Conservation (phyloP, 306 rosid species). For the Vachellia pachyceras region DNA sequence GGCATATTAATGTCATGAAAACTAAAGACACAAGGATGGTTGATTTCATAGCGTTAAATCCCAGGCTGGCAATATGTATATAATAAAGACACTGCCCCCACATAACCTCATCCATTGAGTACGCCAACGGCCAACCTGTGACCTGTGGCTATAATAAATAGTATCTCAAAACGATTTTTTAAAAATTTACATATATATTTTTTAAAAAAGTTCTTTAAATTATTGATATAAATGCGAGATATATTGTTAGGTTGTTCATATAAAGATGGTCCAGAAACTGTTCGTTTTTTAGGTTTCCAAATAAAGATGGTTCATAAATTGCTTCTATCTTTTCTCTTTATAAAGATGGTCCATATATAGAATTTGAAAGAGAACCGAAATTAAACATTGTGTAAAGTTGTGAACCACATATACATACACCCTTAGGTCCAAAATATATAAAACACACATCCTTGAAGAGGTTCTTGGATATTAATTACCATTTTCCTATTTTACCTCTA, state of each 20-base stretch:
- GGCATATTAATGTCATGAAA: not conserved
- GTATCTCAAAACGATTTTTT: not conserved
- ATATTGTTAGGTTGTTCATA: not conserved
- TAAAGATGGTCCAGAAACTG: not conserved
- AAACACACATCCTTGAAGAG: too few species aligned
- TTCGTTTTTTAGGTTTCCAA: not conserved
- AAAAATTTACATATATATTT: not conserved
- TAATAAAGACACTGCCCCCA: not conserved
- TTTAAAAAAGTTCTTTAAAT: not conserved
- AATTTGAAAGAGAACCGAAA: too few species aligned
- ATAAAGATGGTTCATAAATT: not conserved
- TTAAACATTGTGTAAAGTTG: too few species aligned
- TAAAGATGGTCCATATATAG: not conserved
- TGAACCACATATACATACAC: too few species aligned
- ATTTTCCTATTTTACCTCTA: too few species aligned
- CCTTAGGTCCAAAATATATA: too few species aligned
- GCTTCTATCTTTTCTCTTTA: not conserved
- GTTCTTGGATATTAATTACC: too few species aligned
- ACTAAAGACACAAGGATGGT: too few species aligned
- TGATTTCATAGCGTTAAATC: not conserved
- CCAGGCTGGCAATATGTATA: not conserved
- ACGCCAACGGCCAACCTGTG: not conserved
- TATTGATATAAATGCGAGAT: not conserved
- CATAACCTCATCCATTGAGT: not conserved
- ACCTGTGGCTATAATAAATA: not conserved